Evolutionary conservation across 495 filamentous ascomycete species (phyloP).

Genomic region (Copromyces sp.): DNA sequence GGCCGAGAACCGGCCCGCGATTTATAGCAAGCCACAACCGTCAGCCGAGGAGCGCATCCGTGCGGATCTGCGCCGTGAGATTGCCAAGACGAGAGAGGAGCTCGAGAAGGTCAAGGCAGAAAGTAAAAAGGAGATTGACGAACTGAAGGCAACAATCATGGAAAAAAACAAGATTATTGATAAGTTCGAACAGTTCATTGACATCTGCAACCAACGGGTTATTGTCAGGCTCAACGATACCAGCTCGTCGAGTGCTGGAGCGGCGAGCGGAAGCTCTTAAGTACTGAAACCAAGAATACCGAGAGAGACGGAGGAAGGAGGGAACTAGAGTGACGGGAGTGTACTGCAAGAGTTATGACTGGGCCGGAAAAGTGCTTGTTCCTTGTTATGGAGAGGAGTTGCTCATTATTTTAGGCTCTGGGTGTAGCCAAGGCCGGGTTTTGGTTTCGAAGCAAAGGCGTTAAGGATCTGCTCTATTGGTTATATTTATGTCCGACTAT

Average conservation of each 20-base stretch:
- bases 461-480: neutral
- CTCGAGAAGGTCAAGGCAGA: conserved; percentile 34
- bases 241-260: conserved; percentile 17
- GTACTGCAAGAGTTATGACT: neutral
- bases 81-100: conserved; percentile 40
- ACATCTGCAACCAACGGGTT: conserved; percentile 48
- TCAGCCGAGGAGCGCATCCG: conserved; percentile 46
- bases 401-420: neutral
- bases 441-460: neutral
- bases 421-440: neutral
- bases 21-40: conserved; percentile 47
- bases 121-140: conserved; percentile 38
- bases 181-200: conserved; percentile 51
- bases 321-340: neutral
- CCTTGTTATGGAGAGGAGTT: neutral
- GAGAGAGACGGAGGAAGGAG: neutral
- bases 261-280: neutral
- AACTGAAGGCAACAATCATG: conserved; percentile 35
- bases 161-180: conserved; percentile 45
- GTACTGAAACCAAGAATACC: neutral
- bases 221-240: conserved; percentile 34
- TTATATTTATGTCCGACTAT: neutral
- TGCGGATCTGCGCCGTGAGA: conserved; percentile 41
- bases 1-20: conserved; percentile 41
- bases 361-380: neutral